phyloP scores from a whole-genome alignment of 2,329 filamentous ascomycete genomes.

The Ceratocystiopsis minuta region DNA sequence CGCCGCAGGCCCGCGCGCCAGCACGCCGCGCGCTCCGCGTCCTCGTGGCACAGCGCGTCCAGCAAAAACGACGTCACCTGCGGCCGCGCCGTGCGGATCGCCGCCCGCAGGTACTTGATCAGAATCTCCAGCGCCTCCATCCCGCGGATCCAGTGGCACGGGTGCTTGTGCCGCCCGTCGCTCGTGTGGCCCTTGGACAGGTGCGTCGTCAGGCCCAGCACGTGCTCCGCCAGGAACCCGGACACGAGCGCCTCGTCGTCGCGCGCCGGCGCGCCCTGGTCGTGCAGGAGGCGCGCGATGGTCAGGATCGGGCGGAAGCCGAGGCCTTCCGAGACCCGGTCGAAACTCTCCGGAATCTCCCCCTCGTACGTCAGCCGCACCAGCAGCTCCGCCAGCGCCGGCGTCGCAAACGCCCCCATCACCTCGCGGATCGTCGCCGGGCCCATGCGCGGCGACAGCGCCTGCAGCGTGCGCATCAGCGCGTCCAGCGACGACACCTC shows the following conservation, averaged over 20 bases:
- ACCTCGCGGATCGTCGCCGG: constrained; percentile 7
- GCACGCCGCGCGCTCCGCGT: constrained; percentile 22
- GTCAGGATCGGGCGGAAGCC: constrained; percentile 7
- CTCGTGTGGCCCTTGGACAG: constrained; percentile 45
- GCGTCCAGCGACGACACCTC: constrained; percentile 5
- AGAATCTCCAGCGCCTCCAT: constrained; percentile 78
- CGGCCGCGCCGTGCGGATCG: constrained; percentile 63
- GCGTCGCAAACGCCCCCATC: constrained; percentile 6
- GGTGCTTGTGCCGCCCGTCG: constrained; percentile 6
- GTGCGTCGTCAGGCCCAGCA: constrained; percentile 70
- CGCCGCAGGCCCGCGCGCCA: constrained; percentile 37
- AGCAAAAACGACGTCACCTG: constrained; percentile 89
- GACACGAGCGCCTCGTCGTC: constrained; percentile 36
- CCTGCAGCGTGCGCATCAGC: constrained; percentile 7
- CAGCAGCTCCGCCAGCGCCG: constrained; percentile 9
- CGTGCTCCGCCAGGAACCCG: constrained; percentile 63
- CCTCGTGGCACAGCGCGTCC: constrained; percentile 52
- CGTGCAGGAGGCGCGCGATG: constrained; percentile 13
- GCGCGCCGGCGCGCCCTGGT: neutral
- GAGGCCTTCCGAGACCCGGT: neutral
- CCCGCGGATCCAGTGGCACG: constrained; percentile 10
- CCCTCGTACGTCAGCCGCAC: constrained; percentile 5
- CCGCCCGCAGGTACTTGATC: constrained; percentile 55
- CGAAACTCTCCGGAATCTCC: constrained; percentile 3
- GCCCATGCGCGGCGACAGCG: constrained; percentile 4